Conservation (phyloP, 2,329 filamentous ascomycete species). For the Xylariaceae sp. region DNA sequence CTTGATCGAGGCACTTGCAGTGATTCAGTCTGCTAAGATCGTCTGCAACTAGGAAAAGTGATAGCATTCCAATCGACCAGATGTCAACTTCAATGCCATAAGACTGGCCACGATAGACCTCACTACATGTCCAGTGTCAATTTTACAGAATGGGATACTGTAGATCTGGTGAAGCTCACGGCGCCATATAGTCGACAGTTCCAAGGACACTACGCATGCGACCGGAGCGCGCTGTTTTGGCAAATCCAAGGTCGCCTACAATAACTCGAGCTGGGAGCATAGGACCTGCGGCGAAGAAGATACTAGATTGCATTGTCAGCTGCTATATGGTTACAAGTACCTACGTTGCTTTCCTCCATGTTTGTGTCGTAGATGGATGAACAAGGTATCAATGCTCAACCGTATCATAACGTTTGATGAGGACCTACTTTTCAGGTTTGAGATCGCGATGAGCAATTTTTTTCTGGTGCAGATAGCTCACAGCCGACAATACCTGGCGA, state of each 20-base stretch:
- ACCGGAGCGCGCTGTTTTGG: constrained; percentile 38
- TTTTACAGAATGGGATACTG: not conserved
- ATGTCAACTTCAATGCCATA: constrained; percentile 44
- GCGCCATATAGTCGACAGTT: constrained; percentile 45
- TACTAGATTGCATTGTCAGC: constrained; percentile 31
- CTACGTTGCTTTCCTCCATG: too few species aligned
- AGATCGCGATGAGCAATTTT: constrained; percentile 51
- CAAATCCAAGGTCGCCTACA: constrained; percentile 51
- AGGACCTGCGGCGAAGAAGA: constrained; percentile 46
- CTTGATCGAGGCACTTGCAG: constrained; percentile 23
- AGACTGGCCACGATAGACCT: constrained; percentile 29
- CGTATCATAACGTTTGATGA: too few species aligned
- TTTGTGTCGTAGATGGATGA: too few species aligned
- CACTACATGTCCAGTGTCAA: constrained; percentile 29
- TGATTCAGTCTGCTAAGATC: constrained; percentile 3
- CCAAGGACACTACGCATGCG: constrained; percentile 44
- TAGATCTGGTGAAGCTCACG: constrained; percentile 35
- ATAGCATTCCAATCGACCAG: constrained; percentile 49
- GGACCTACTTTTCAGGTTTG: constrained; percentile 41
- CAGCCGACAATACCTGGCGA: constrained; percentile 43
- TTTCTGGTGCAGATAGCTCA: constrained; percentile 47
- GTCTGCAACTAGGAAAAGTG: constrained; percentile 29
- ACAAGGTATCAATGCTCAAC: too few species aligned
- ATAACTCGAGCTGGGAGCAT: constrained; percentile 42
- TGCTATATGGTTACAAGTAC: too few species aligned